Evolutionary conservation across 805 yeast genomes (phyloP).

Genomic region (Starmerella stigmatis): DNA sequence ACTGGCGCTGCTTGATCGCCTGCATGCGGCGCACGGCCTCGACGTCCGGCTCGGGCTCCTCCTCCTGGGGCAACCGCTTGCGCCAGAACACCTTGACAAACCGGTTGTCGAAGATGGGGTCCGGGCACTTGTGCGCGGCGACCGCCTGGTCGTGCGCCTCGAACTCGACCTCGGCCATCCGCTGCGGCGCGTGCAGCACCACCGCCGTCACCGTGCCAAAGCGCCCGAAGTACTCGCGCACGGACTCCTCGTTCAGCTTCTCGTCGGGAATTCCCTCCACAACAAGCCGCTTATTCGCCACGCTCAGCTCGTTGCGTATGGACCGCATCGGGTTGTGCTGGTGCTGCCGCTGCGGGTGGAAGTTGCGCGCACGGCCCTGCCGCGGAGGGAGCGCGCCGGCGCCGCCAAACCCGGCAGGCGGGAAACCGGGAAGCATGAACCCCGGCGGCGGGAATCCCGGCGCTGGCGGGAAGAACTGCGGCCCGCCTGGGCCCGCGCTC

Average conservation of each 20-base stretch:
- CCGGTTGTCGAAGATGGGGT: conserved; percentile 40
- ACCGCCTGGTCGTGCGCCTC: conserved; percentile 33
- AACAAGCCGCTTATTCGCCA: conserved; percentile 30
- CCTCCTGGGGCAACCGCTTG: conserved; percentile 19
- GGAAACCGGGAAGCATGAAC: background rate
- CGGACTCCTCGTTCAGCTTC: conserved; percentile 30
- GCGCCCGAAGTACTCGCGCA: conserved; percentile 34
- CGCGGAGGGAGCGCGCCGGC: background rate
- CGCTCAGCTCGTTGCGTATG: conserved; percentile 24
- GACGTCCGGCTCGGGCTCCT: conserved; percentile 30
- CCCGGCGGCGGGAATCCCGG: conserved; percentile 6
- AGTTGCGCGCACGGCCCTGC: background rate
- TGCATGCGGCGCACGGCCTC: conserved; percentile 34
- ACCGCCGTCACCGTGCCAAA: conserved; percentile 35
- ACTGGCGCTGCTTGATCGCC: conserved; percentile 34
- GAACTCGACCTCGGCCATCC: conserved; percentile 36
- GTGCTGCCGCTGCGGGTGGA: background rate
- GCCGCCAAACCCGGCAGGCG: background rate
- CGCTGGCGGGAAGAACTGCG: background rate
- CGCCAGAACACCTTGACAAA: conserved; percentile 41
- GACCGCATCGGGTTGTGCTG: conserved; percentile 8
- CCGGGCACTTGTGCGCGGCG: conserved; percentile 37
- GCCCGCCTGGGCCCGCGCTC: background rate
- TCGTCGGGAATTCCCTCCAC: conserved; percentile 39
- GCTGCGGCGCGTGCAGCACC: conserved; percentile 25